Base-by-base conservation (phyloP, 2,329 filamentous ascomycete genomes). In the Golovinomyces cichoracearum region DNA sequence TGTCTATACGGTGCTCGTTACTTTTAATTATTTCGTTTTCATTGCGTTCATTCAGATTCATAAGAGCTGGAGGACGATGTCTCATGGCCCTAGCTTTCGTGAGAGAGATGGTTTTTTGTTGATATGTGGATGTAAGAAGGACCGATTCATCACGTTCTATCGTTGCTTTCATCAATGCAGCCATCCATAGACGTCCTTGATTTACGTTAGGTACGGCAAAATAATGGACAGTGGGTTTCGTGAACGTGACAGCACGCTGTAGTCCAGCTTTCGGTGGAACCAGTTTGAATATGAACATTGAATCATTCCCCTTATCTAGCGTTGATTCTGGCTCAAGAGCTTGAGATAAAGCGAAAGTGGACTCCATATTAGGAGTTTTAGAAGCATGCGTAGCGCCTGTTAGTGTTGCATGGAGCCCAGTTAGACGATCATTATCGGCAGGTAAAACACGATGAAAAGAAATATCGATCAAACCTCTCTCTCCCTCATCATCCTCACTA, bases 261-360 rank as follows among this genome's bases (percentile, higher is more conserved):
- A 93, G 71, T 10, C 86, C 88, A 4, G 80, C 74, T 51, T 88
- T 82, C 0, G 90, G 90, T 1, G 90, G 90, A 5, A 93, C 78
- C 6, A 98, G 76, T 66, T 98, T 98, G 73, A 98, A 98, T 59
- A 95, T 95, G 66, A 98, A 98, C 60, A 92, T 81, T 1, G 78
- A 70, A 50, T 83, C 80, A 54, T 72, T 72, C 47, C 62, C 55
- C 48, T 61, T 63, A 48, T 53, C 57, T 13, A 59, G 47, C 2
- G 57, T 59, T 10, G 57, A 61, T 42, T 59, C 59, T 1, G 64
- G 60, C 50, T 66, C 59, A 15, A 63, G 58, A 19, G 62, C 57
- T 26, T 68, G 61, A 25, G 61, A 61, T 29, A 65, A 63, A 10
- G 68, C 67, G 42, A 65, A 61, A 2, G 68, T 68, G 35, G 61